phyloP scores from a whole-genome alignment of 345 rosid species.

The Melaleuca quinquenervia region DNA sequence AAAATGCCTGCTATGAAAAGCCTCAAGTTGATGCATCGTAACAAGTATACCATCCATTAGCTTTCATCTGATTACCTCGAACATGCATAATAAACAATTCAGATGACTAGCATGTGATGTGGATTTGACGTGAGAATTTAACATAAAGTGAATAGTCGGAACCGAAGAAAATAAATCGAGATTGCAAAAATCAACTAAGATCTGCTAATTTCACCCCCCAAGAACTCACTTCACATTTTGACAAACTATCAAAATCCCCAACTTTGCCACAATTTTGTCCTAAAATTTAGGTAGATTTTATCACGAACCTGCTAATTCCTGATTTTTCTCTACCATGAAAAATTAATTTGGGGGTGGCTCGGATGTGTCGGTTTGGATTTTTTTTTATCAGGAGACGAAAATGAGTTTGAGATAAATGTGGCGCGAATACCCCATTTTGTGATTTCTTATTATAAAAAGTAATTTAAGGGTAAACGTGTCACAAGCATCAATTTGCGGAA shows the following conservation, averaged over 20 bases:
- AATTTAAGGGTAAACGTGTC: background rate
- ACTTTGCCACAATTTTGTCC: background rate
- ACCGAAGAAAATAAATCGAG: background rate
- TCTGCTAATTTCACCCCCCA: background rate
- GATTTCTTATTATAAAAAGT: background rate
- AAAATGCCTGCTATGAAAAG: background rate
- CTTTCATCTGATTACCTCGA: background rate
- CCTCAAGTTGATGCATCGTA: background rate
- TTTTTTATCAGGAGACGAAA: background rate
- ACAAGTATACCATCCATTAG: accelerated
- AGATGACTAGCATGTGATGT: background rate
- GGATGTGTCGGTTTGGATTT: background rate
- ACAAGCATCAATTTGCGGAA: accelerated
- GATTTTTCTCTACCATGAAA: background rate
- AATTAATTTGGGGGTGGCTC: background rate
- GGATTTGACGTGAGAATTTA: background rate
- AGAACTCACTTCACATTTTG: background rate
- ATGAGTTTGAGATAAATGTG: background rate
- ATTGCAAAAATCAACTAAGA: background rate
- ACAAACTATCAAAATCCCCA: background rate
- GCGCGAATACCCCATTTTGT: background rate
- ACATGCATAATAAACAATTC: background rate
- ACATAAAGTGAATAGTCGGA: accelerated
- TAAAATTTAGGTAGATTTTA: background rate
- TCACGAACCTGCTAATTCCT: background rate